A percentile compares a stretch with the other conserved stretches of the same genome.
Conservation (phyloP, 257 asterid species). For the Thymus mandschuricus region DNA sequence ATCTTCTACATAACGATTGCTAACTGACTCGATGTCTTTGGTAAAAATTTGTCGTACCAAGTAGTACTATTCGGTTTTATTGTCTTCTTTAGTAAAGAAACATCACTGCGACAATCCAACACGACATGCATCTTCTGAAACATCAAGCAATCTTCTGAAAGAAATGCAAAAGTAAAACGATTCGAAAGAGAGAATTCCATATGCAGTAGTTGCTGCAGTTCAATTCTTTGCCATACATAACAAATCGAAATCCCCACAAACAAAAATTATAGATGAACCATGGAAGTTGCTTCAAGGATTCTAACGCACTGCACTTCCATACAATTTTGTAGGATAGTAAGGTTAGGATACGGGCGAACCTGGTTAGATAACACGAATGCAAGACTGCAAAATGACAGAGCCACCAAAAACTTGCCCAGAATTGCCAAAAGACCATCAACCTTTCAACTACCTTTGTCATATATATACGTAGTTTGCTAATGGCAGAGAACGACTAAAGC, state of each 20-base stretch:
- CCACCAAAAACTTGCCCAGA: conserved; percentile 10
- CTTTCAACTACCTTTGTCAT: not conserved
- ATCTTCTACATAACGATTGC: not conserved
- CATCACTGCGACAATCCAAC: no score
- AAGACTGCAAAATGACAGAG: not conserved
- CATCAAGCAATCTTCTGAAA: no score
- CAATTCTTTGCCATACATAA: not conserved
- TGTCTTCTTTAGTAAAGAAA: no score
- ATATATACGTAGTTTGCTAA: not conserved
- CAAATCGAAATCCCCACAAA: not conserved
- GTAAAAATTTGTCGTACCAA: not conserved
- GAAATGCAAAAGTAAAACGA: no score
- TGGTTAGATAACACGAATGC: not conserved
- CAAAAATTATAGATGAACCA: not conserved
- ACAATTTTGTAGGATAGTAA: not conserved
- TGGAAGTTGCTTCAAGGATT: conserved; percentile 1
- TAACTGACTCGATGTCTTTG: not conserved
- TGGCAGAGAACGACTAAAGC: not conserved
- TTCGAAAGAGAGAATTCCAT: not conserved
- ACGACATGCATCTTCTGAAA: no score
- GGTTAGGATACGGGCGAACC: not conserved
- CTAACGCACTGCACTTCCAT: not conserved
- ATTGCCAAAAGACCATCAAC: not conserved
- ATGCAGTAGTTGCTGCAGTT: not conserved
- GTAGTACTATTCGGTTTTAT: not conserved